Base-by-base conservation (phyloP, 352 stramenopile genomes). In the Globisporangium yorkense region DNA sequence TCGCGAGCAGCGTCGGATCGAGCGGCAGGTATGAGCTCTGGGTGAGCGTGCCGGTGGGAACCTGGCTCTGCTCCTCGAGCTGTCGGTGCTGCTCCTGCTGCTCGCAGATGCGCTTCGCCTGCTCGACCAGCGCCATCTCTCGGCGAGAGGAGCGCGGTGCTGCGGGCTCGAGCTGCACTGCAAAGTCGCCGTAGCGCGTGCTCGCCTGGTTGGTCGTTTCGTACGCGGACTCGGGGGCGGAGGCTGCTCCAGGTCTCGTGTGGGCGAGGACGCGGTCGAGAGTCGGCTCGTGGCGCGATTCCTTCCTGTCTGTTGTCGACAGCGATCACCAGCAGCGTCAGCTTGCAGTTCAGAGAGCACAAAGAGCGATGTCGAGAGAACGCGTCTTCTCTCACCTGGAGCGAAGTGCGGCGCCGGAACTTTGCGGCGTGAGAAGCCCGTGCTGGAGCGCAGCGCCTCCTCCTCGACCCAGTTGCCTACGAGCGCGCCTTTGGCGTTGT, bases 401-500 rank as follows among this genome's bases (percentile, higher is more conserved):
- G 72, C 64, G 12, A 61, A 72, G 16, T 65, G 27, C 2, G 63
- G 43, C 9, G 62, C 59, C 1, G 82, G 82, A 1, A 90, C 70
- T 48, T 77, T 75, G 39, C 78, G 76, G 10, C 82, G 75, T 2
- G 78, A 71, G 37, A 81, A 84, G 3, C 82, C 84, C 8, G 84
- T 94, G 39, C 54, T 59, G 4, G 66, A 51, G 9, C 80, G 77
- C 41, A 94, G 66, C 2, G 82, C 84, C 21, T 89, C 72, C 56
- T 94, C 84, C 39, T 94, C 82, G 49, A 94, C 80, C 84, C 84
- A 94, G 61, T 94, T 94, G 21, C 84, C 84, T 21, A 92, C 71
- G 20, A 94, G 70, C 47, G 80, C 74, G 15, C 74, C 77, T 50
- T 89, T 87, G 51, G 62, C 68, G 60, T 94, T 91, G 65, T 80